phyloP scores from a whole-genome alignment of 2,329 filamentous ascomycete genomes.

The Cladophialophora yegresii region DNA sequence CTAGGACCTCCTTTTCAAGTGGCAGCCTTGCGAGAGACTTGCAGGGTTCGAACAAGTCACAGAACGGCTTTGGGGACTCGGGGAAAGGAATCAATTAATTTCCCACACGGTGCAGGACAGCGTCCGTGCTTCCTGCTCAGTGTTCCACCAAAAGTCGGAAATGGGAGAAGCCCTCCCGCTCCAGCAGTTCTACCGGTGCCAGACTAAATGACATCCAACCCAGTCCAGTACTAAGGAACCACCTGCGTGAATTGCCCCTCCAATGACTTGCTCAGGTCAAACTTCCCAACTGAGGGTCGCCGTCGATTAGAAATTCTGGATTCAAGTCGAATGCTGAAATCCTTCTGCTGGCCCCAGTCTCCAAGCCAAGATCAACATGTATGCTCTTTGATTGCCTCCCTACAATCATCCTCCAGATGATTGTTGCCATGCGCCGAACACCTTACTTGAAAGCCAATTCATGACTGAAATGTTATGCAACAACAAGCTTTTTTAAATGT shows the following conservation, averaged over 20 bases:
- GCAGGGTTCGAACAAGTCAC: not conserved
- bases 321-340: constrained; percentile 14
- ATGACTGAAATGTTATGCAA: constrained; percentile 32
- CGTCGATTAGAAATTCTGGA: constrained; percentile 14
- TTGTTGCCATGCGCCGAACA: constrained; percentile 28
- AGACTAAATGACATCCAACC: constrained; percentile 19
- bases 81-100: constrained; percentile 14
- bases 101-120: constrained; percentile 4
- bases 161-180: not conserved
- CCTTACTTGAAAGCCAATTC: constrained; percentile 33
- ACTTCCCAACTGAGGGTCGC: constrained; percentile 8
- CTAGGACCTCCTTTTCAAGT: not conserved
- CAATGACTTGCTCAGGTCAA: constrained; percentile 1
- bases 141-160: not conserved
- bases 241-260: not conserved
- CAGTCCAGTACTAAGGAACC: constrained; percentile 1
- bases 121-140: not conserved
- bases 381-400: constrained; percentile 12
- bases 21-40: not conserved
- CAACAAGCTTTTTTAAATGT: constrained; percentile 34
- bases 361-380: constrained; percentile 17
- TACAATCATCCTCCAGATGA: constrained; percentile 18
- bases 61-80: not conserved
- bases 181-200: not conserved
- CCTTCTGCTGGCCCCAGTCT: constrained; percentile 4